These are phyloP conservation scores for Sporothrix pallida DNA, from an alignment of 2,329 filamentous ascomycete genomes.

Conservation along the genomic window DNA sequence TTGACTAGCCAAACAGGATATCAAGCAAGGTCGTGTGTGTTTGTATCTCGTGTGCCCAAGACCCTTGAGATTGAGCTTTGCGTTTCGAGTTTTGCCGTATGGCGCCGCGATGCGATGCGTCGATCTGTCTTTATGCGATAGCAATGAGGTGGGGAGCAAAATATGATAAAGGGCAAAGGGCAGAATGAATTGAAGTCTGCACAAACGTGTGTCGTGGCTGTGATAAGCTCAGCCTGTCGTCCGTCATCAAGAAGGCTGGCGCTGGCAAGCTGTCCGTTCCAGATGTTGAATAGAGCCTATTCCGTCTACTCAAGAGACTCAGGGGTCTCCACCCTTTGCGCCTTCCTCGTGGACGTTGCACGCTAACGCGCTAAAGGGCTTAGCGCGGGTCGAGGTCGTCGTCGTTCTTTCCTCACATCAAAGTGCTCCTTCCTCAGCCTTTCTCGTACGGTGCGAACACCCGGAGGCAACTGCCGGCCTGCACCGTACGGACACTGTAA, in stretches of 20 bases:
- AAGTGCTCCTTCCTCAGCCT: no score
- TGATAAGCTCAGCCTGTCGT: conserved; percentile 17
- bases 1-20: no score
- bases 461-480: neutral
- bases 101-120: neutral
- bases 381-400: neutral
- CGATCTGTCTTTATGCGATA: conserved; percentile 14
- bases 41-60: neutral
- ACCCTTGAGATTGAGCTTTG: neutral
- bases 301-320: conserved; percentile 23
- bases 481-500: conserved; percentile 32
- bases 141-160: neutral
- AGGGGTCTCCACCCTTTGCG: conserved; percentile 13
- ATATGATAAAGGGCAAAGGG: neutral
- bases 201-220: neutral
- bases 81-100: neutral
- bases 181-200: no score
- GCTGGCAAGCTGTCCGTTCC: conserved; percentile 23
- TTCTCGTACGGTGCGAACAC: neutral
- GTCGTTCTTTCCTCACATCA: neutral
- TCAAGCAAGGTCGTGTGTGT: no score
- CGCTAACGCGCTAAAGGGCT: conserved; percentile 1
- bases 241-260: neutral
- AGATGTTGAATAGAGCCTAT: conserved; percentile 33
- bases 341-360: conserved; percentile 24